Evolutionary conservation across 192 early-diverging fungal species (phyloP), one percentile per base, ranked within the genome.

Genomic region (Phlyctochytrium arcticum): DNA sequence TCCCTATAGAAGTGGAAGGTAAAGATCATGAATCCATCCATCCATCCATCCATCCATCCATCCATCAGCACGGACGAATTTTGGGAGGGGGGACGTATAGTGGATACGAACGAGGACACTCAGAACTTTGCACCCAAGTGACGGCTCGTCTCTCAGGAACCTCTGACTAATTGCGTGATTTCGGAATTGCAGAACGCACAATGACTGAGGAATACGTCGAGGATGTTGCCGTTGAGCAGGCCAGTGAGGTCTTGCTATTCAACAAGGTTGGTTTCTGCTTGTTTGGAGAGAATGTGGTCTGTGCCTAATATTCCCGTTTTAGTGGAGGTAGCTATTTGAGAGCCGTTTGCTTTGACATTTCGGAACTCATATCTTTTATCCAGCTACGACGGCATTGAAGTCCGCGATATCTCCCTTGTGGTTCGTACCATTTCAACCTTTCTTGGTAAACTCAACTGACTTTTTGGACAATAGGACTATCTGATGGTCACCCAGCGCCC

Each of bases 401-500:
- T 73, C 65, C 75, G 75, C 56, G 77, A 79, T 68, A 75, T 79
- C 59, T 72, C 77, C 35, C 66, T 79, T 60, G 31, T 39, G 58
- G 67, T 69, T 24, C 24, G 36, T 62, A 62, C 31, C 50, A 5
- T 59, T 26, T 47, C n/a, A n/a, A n/a, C n/a, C n/a, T n/a, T n/a
- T n/a, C n/a, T n/a, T n/a, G n/a, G n/a, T n/a, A n/a, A n/a, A n/a
- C n/a, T n/a, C n/a, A n/a, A n/a, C n/a, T n/a, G n/a, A n/a, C n/a
- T n/a, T 15, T 21, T 29, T 57, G 0, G 3, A 33, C 10, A 19
- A 57, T 51, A 76, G 75, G 95, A 97, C 79, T 97, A 97, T 86
- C 80, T 97, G 69, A 89, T 90, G 79, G 83, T 97, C 80, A 85
- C 46, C 47, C 60, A 86, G 65, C 87, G 88, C 78, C 90, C 88